These are phyloP conservation scores for Striga asiatica DNA, from an alignment of 257 asterid genomes.

Conservation along the genomic window DNA sequence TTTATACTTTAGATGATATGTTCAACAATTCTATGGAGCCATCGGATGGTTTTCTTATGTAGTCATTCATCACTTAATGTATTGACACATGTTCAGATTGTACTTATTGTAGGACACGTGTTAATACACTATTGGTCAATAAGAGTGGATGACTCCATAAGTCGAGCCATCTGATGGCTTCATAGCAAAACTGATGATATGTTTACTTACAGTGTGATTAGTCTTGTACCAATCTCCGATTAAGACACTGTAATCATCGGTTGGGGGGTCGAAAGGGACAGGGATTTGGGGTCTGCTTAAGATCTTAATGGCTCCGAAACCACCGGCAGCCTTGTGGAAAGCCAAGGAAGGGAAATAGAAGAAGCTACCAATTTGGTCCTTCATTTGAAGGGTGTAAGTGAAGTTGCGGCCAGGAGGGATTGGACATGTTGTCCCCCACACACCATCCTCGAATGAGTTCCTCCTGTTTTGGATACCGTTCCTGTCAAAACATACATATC, in stretches of 20 bases:
- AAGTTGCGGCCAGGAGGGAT: conserved; percentile 52
- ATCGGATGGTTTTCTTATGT: too few species aligned
- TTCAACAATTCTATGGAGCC: too few species aligned
- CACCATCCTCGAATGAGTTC: conserved; percentile 47
- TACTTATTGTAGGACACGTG: too few species aligned
- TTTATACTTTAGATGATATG: too few species aligned
- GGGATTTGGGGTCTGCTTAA: conserved; percentile 39
- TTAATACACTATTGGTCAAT: too few species aligned
- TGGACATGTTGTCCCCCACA: conserved; percentile 57
- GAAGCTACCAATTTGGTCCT: conserved; percentile 60
- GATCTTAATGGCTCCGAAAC: conserved; percentile 43
- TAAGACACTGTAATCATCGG: conserved; percentile 35
- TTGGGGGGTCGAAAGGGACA: conserved; percentile 38
- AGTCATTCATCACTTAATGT: too few species aligned
- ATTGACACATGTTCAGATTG: too few species aligned
- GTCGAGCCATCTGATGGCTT: too few species aligned
- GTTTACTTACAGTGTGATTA: conserved; percentile 47
- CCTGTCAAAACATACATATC: conserved; percentile 27
- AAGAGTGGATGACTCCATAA: too few species aligned
- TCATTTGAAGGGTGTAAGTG: conserved; percentile 54
- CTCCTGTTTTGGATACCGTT: conserved; percentile 50
- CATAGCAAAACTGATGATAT: too few species aligned
- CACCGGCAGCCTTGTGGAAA: conserved; percentile 61
- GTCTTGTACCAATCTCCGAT: conserved; percentile 66
- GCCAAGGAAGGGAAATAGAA: conserved; percentile 49